Percentiles rank a stretch among this genome's conserved stretches.
Conservation (phyloP, 805 yeast species). For the Clavispora phyllophila region DNA sequence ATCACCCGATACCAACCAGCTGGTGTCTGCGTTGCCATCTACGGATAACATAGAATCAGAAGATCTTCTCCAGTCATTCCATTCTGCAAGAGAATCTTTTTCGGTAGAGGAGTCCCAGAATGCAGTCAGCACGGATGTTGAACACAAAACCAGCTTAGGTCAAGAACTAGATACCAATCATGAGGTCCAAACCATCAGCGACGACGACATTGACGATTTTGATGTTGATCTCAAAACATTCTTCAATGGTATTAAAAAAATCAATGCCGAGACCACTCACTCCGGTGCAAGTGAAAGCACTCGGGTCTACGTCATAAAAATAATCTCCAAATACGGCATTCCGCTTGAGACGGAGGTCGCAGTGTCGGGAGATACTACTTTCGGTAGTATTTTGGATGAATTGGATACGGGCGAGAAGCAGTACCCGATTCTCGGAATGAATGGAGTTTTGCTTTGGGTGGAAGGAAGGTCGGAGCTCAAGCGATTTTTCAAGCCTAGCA, state of each 20-base stretch:
- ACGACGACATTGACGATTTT: slow-evolving; percentile 8
- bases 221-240: slow-evolving; percentile 13
- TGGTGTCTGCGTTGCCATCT: not conserved
- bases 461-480: slow-evolving; percentile 36
- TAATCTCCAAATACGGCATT: slow-evolving; percentile 22
- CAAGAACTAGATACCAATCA: not conserved
- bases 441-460: slow-evolving; percentile 32
- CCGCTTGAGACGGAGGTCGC: slow-evolving; percentile 23
- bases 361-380: slow-evolving; percentile 9
- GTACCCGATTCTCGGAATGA: not conserved
- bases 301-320: slow-evolving; percentile 26
- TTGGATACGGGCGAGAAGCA: not conserved
- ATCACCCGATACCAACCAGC: not conserved
- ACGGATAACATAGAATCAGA: not conserved
- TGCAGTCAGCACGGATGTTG: not conserved
- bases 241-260: slow-evolving; percentile 2
- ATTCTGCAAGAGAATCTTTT: slow-evolving; percentile 7
- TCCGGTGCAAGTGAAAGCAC: slow-evolving; percentile 20
- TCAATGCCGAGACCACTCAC: slow-evolving; percentile 17
- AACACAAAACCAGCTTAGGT: not conserved
- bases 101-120: not conserved
- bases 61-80: slow-evolving; percentile 2
- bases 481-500: slow-evolving; percentile 35
- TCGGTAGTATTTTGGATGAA: slow-evolving; percentile 5
- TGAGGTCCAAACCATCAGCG: not conserved